Conservation (phyloP, 2,329 filamentous ascomycete genomes). For the Ophiosphaerella korrae region DNA sequence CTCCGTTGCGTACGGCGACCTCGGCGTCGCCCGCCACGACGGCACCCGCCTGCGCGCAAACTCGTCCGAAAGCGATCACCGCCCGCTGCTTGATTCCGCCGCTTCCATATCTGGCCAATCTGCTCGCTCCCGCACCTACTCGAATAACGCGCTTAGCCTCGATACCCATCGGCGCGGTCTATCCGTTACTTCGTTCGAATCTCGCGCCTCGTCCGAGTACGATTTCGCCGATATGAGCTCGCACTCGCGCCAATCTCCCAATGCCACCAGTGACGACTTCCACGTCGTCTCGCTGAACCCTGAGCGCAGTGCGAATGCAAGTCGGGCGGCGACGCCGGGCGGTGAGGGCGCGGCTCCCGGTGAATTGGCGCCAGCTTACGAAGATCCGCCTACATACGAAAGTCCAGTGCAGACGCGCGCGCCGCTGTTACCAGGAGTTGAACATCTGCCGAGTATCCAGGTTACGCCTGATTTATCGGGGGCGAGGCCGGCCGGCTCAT, state of each 20-base stretch:
- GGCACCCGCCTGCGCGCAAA: slow-evolving; percentile 75
- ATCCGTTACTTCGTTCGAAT: slow-evolving; percentile 49
- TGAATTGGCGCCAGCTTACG: slow-evolving; percentile 48
- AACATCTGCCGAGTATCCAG: slow-evolving; percentile 51
- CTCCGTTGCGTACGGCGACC: slow-evolving; percentile 75
- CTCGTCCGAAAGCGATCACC: slow-evolving; percentile 73
- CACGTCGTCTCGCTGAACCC: slow-evolving; percentile 50
- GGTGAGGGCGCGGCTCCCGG: slow-evolving; percentile 35
- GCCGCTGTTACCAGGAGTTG: slow-evolving; percentile 46
- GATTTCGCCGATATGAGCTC: slow-evolving; percentile 34
- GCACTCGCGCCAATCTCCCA: slow-evolving; percentile 9
- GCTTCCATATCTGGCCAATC: slow-evolving; percentile 62
- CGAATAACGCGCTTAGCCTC: slow-evolving; percentile 30
- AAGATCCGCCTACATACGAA: slow-evolving; percentile 57
- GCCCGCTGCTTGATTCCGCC: slow-evolving; percentile 73
- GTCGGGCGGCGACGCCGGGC: slow-evolving; percentile 25
- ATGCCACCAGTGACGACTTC: slow-evolving; percentile 44
- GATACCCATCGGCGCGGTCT: slow-evolving; percentile 49
- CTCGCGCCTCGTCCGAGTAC: slow-evolving; percentile 46
- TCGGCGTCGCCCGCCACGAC: slow-evolving; percentile 78
- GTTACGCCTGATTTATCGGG: slow-evolving; percentile 43
- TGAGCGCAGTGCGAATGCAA: slow-evolving; percentile 40
- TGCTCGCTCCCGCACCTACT: slow-evolving; percentile 28
- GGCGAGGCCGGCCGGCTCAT: neutral
- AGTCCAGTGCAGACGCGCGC: slow-evolving; percentile 45